These are phyloP conservation scores for Epipyxis sp. DNA, from an alignment of 108 stramenopile species.

Conservation along the genomic window DNA sequence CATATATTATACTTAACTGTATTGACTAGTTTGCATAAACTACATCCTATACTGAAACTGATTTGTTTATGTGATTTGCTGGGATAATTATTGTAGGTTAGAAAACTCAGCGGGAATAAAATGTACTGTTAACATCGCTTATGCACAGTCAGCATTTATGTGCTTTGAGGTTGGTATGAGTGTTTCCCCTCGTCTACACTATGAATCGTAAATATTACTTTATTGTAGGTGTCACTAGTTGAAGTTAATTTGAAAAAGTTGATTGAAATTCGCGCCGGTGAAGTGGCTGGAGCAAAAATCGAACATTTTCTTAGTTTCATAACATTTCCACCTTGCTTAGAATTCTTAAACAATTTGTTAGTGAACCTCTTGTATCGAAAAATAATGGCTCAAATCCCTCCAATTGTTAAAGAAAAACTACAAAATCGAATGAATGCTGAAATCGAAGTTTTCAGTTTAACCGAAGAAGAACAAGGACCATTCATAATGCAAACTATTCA, in stretches of 20 bases:
- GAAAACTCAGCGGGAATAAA: no score
- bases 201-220: no score
- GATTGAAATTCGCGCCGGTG: neutral
- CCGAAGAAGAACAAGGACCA: conserved; percentile 25
- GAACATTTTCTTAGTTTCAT: neutral
- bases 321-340: neutral
- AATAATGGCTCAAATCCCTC: neutral
- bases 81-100: no score
- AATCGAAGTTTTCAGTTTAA: neutral
- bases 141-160: neutral
- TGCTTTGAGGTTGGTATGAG: no score
- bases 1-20: no score
- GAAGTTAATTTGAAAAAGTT: neutral
- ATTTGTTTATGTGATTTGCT: no score
- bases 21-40: no score
- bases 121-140: neutral
- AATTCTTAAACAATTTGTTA: neutral
- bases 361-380: neutral
- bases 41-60: no score
- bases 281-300: neutral
- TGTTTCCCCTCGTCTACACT: no score
- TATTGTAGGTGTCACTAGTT: neutral
- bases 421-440: conserved; percentile 13
- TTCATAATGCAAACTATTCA: neutral
- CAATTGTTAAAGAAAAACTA: neutral